phyloP scores from a whole-genome alignment of 1,284 basidiomycete genomes.

The Ustilago cynodontis region DNA sequence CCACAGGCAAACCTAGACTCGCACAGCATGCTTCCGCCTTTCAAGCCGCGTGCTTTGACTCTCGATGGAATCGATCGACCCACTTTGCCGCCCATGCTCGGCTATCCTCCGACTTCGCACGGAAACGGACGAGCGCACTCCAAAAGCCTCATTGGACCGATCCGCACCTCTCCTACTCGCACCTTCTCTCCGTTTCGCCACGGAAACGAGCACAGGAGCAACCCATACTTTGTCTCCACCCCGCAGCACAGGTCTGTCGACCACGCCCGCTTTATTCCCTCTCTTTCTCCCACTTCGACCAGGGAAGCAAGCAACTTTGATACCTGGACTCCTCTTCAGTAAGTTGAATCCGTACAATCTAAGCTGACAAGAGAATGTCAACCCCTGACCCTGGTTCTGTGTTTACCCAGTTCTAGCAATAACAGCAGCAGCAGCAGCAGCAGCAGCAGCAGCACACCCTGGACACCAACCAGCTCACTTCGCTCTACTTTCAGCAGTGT shows the following conservation, averaged over 20 bases:
- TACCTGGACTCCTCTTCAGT: conserved; percentile 18
- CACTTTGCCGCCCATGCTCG: conserved; percentile 27
- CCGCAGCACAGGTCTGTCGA: conserved; percentile 11
- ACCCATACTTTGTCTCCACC: conserved; percentile 23
- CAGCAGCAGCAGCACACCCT: conserved; percentile 7
- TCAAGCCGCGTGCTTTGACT: conserved; percentile 31
- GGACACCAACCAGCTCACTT: conserved; percentile 40
- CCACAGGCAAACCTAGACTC: background rate
- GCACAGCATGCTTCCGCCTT: conserved; percentile 12
- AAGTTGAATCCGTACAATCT: background rate
- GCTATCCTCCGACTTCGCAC: background rate
- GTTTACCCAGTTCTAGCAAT: too few relatives aligned
- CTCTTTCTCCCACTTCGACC: background rate
- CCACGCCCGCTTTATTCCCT: conserved; percentile 8
- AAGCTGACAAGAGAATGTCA: background rate
- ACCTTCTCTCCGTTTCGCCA: conserved; percentile 12
- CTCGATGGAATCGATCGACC: conserved; percentile 22
- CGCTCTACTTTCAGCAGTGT: conserved; percentile 22
- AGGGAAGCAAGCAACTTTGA: conserved; percentile 3
- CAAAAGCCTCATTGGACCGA: conserved; percentile 15
- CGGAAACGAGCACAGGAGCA: conserved; percentile 19
- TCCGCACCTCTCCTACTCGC: conserved; percentile 15
- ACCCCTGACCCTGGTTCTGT: background rate
- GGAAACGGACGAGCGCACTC: background rate
- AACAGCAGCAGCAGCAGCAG: background rate